A percentile compares a stretch with the other conserved stretches of the same genome.
Conservation (phyloP, 768 basidiomycete genomes). For the Boletus vermiculosoides region DNA sequence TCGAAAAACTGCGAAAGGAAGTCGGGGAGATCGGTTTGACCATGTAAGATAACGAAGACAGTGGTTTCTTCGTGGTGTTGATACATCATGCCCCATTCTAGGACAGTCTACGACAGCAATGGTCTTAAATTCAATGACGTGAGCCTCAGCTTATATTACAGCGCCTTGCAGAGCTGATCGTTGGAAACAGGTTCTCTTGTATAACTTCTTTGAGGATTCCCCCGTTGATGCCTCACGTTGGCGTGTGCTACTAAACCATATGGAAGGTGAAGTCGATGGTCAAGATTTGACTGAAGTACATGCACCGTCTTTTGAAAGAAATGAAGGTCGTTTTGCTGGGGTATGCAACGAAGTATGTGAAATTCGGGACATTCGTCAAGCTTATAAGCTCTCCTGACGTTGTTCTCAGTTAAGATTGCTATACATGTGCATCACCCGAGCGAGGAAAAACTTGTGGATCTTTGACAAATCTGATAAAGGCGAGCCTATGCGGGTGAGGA, state of each 20-base stretch:
- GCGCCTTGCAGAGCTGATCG: neutral
- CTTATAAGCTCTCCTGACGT: neutral
- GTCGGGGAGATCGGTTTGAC: slow-evolving; percentile 60
- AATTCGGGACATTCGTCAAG: neutral
- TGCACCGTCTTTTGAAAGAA: slow-evolving; percentile 45
- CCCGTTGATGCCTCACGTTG: slow-evolving; percentile 49
- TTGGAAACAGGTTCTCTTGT: slow-evolving; percentile 57
- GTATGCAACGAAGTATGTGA: slow-evolving; percentile 55
- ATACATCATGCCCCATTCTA: slow-evolving; percentile 2
- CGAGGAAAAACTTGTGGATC: too few relatives aligned
- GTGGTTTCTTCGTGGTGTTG: neutral
- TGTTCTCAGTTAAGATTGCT: slow-evolving; percentile 55
- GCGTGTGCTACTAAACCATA: slow-evolving; percentile 53
- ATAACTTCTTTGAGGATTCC: slow-evolving; percentile 75
- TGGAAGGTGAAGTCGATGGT: slow-evolving; percentile 24
- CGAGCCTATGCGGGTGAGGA: slow-evolving; percentile 55
- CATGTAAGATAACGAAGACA: slow-evolving; percentile 39
- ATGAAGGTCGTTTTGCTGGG: slow-evolving; percentile 49
- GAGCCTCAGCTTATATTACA: neutral
- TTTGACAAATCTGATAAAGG: too few relatives aligned
- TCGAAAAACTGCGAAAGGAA: slow-evolving; percentile 44
- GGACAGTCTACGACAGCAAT: slow-evolving; percentile 36
- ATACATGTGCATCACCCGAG: slow-evolving; percentile 70
- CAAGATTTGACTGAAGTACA: slow-evolving; percentile 13
- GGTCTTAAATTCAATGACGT: slow-evolving; percentile 28